Base-by-base conservation (phyloP, 2,329 filamentous ascomycete species). In the Lasiodiplodia hormozganensis region DNA sequence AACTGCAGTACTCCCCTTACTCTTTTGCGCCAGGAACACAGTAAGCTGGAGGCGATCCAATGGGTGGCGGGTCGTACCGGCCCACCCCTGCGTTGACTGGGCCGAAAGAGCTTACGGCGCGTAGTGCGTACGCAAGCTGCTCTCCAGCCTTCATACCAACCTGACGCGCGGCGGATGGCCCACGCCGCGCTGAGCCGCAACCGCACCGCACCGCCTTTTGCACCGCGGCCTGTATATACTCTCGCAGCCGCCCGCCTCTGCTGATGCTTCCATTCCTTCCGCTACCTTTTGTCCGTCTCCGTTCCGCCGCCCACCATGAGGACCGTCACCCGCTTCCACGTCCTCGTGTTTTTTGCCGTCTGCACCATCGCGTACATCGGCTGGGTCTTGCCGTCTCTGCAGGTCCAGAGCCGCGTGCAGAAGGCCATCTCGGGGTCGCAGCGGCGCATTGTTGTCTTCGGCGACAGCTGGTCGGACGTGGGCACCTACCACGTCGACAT, bases 381-480 rank as follows among this genome's bases (percentile, higher is more conserved):
- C 53, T 80, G 74, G 76, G 52, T 73, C 36, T 71, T 73, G 58
- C 75, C 74, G 11, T 73, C 76, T 49, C 67, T 73, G 68, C 71
- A 73, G 53, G 68, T 79, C 25, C 71, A 70, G 65, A 70, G 72
- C 60, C 75, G 71, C 60, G 72, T 77, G 54, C 70, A 75, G 52
- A 72, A 75, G 62, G 74, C 70, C 53, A 77, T 77, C 75, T 71
- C 70, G 68, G 74, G 74, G 43, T 71, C 69, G 34, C 70, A 75
- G 36, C 74, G 75, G 66, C 74, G 76, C 49, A 66, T 80, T 23
- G 78, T 80, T 34, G 77, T 80, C 28, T 80, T 80, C 71, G 78
- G 78, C 14, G 76, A 79, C 65, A 77, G 79, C 66, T 80, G 77
- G 76, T 80, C 78, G 66, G 78, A 80, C 71, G 78, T 73, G 52